phyloP scores from a whole-genome alignment of 352 stramenopile genomes.

The Phytophthora lateralis region DNA sequence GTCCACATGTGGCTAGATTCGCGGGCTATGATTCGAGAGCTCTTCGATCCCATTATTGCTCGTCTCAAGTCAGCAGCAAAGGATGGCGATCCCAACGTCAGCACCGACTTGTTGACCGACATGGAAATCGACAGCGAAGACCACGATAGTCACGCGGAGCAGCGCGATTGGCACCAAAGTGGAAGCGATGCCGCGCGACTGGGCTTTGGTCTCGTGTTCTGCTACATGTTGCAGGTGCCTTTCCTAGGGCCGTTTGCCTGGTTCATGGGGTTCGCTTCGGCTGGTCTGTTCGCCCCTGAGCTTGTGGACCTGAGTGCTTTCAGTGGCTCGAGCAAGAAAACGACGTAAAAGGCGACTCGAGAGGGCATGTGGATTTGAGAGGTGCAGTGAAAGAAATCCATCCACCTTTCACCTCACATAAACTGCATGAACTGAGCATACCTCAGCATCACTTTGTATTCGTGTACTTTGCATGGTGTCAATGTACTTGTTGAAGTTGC shows the following conservation, averaged over 20 bases:
- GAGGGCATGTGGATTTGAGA: no score
- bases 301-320: conserved; percentile 87
- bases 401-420: no score
- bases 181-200: conserved; percentile 72
- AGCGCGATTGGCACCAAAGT: conserved; percentile 57
- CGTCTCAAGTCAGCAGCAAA: conserved; percentile 60
- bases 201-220: conserved; percentile 70
- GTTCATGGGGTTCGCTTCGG: conserved; percentile 71
- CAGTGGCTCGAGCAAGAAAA: conserved; percentile 42
- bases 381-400: no score
- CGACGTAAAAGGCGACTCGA: conserved; percentile 11
- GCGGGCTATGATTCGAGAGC: conserved; percentile 65
- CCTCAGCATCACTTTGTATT: no score
- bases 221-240: conserved; percentile 59
- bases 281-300: conserved; percentile 64
- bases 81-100: conserved; percentile 31
- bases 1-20: conserved; percentile 74
- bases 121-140: conserved; percentile 39
- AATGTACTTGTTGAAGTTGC: not conserved
- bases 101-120: conserved; percentile 38
- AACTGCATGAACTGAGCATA: no score
- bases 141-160: conserved; percentile 27
- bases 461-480: no score
- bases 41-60: conserved; percentile 73
- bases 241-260: conserved; percentile 71